phyloP scores from a whole-genome alignment of 192 early-diverging fungal genomes.

The Mortierella antarctica region DNA sequence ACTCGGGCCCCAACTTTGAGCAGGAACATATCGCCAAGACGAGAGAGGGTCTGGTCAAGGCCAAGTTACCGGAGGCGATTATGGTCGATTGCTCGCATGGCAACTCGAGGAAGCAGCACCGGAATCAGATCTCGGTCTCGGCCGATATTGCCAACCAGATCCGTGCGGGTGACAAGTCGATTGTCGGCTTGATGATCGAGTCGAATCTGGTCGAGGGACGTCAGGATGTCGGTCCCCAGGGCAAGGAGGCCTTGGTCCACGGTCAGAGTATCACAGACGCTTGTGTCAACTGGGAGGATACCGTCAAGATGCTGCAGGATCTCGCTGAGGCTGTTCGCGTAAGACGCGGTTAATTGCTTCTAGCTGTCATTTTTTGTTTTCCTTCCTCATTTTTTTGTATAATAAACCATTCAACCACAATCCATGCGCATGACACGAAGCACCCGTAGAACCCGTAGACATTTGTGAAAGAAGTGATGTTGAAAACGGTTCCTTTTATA shows the following conservation, averaged over 20 bases:
- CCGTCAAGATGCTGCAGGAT: slow-evolving; percentile 78
- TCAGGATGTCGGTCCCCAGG: slow-evolving; percentile 84
- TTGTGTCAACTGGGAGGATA: slow-evolving; percentile 89
- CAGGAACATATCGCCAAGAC: slow-evolving; percentile 67
- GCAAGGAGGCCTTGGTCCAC: slow-evolving; percentile 76
- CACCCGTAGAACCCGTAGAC: no score
- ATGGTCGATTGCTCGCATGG: slow-evolving; percentile 98
- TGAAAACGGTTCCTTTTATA: not conserved
- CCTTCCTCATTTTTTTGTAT: not conserved
- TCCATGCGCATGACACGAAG: no score
- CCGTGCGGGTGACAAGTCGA: slow-evolving; percentile 69
- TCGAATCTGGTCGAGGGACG: slow-evolving; percentile 88
- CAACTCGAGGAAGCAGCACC: slow-evolving; percentile 90
- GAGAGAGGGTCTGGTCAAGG: slow-evolving; percentile 71
- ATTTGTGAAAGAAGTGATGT: not conserved
- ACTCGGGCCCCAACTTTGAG: slow-evolving; percentile 89
- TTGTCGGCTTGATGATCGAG: slow-evolving; percentile 96
- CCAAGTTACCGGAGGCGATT: slow-evolving; percentile 71
- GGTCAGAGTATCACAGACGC: slow-evolving; percentile 95
- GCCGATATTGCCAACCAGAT: slow-evolving; percentile 79
- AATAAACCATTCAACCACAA: slow-evolving; percentile 1
- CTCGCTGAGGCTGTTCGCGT: slow-evolving; percentile 82
- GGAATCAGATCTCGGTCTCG: slow-evolving; percentile 85
- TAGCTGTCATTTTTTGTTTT: not conserved
- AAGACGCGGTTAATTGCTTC: slow-evolving; percentile 55